Base-by-base conservation (phyloP, 1,139 yeast species). In the Geotrichum phurueaensis region DNA sequence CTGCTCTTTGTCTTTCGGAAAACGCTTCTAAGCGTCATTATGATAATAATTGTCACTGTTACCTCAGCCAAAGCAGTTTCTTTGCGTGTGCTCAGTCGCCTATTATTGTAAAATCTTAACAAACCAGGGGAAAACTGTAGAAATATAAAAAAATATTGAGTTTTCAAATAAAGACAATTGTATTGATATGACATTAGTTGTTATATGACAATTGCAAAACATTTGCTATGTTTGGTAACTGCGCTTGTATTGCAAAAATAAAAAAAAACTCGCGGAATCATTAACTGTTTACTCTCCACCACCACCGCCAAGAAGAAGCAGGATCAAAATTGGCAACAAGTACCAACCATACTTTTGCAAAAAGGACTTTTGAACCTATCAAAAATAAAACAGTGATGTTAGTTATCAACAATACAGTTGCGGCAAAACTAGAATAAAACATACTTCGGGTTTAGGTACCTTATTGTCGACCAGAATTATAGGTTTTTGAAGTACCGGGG, bases 301-400 rank as follows among this genome's bases (percentile, higher is more conserved):
- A 29, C 56, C 62, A 7, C 70, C 70, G n/a, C 72, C 71, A 22
- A 70, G 54, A 62, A 72, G 31, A 54, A 74, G 45, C 62, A 75
- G 62, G 12, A 74, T 56, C 5, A 68, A 65, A 15, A 68, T 59
- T 0, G 77, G 78, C 3, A 74, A 67, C 54, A 75, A 59, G 60
- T 71, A 74, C 60, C 72, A 66, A 76, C 78, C 75, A 65, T 75
- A 75, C 63, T 76, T 74, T 62, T 74, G 76, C 54, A 75, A 52
- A 58, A 76, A 74, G 18, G 51, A 18, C 22, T 51, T 45, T 3
- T 36, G 22, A 23, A 29, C 27, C 43, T 51, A 15, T 18, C n/a
- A 50, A 53, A 45, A 5, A 15, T 10, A 18, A 48, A 12, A 18
- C 2, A 15, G 20, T 20, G 18, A 48, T 12, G 25, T 23, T 6